Evolutionary conservation across 768 basidiomycete genomes (phyloP).

Genomic region (Pleurotus sapidus): DNA sequence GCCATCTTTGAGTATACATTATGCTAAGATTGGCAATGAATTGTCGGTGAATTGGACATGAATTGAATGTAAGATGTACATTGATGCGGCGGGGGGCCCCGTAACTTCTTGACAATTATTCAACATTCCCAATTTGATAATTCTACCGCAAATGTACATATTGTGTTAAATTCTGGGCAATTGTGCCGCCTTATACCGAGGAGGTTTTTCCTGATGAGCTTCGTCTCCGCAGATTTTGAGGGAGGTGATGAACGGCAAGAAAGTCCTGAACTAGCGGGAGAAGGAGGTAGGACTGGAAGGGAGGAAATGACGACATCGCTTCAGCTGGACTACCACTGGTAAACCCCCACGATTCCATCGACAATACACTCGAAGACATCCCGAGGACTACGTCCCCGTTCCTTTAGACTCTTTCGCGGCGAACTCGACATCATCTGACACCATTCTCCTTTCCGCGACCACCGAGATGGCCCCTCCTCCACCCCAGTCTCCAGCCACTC

Average conservation of each 20-base stretch:
- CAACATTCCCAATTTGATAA: too few species aligned
- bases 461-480: slow-evolving; percentile 5
- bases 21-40: too few species aligned
- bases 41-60: too few species aligned
- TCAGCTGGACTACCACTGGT: background rate
- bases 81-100: too few species aligned
- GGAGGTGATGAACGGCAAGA: background rate
- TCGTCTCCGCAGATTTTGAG: background rate
- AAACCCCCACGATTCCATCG: background rate
- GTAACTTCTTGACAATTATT: too few species aligned
- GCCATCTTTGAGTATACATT: too few species aligned
- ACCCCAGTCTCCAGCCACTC: slow-evolving; percentile 13
- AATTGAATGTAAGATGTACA: too few species aligned
- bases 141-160: too few species aligned
- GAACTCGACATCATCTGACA: background rate
- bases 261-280: background rate
- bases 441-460: background rate
- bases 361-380: background rate
- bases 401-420: too few species aligned
- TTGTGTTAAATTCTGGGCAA: too few species aligned
- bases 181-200: too few species aligned
- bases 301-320: background rate
- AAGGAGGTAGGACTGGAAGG: background rate
- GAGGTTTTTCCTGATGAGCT: background rate
- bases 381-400: background rate